These are phyloP conservation scores for Colletotrichum tanaceti DNA, from an alignment of 2,329 filamentous ascomycete genomes.

Conservation along the genomic window DNA sequence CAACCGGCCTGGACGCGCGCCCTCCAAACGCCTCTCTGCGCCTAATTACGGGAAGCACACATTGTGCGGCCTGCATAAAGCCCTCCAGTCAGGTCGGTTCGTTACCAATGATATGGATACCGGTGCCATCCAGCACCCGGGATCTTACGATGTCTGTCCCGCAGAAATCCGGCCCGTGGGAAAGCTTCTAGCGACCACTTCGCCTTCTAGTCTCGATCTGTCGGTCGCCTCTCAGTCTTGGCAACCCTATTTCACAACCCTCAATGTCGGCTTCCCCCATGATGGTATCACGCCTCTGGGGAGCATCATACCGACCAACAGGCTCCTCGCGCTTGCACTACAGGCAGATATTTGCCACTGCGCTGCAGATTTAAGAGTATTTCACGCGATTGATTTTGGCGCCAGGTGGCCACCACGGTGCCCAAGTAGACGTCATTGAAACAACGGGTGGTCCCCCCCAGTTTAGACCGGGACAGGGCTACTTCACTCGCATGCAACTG, in stretches of 20 bases:
- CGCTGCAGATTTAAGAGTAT: not conserved
- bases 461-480: constrained; percentile 22
- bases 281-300: not conserved
- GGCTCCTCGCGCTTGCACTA: not conserved
- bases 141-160: constrained; percentile 16
- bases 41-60: constrained; percentile 17
- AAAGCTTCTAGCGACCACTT: constrained; percentile 30
- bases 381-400: not conserved
- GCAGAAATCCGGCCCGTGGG: constrained; percentile 12
- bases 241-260: constrained; percentile 11
- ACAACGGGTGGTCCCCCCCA: constrained; percentile 6
- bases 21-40: constrained; percentile 19
- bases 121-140: not conserved
- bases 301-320: not conserved
- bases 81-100: not conserved
- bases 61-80: constrained; percentile 23
- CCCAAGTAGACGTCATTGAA: constrained; percentile 36
- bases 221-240: constrained; percentile 12
- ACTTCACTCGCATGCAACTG: not conserved
- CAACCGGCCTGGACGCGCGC: not conserved
- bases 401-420: constrained; percentile 11
- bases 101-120: constrained; percentile 5
- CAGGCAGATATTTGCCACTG: not conserved
- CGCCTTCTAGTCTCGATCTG: constrained; percentile 24
- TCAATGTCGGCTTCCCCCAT: not conserved